A percentile compares a stretch with the other conserved stretches of the same genome.
Conservation (phyloP, 2,329 filamentous ascomycete genomes). For the Knufia petricola region DNA sequence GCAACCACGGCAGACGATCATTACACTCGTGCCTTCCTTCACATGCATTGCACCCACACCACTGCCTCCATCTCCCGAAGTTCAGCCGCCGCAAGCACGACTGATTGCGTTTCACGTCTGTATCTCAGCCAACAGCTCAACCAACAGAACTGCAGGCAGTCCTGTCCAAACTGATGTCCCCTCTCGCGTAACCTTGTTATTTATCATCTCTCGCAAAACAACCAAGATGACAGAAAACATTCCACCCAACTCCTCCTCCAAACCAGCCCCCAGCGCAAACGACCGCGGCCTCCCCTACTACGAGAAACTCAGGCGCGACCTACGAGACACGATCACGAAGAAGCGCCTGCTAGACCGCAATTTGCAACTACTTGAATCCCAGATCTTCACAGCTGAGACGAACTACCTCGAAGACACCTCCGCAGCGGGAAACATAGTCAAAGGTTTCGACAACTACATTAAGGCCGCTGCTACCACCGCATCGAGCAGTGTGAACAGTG, state of each 20-base stretch:
- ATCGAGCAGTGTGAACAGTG: slow-evolving; percentile 42
- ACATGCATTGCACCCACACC: slow-evolving; percentile 2
- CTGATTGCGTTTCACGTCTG: neutral
- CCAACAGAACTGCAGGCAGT: slow-evolving; percentile 4
- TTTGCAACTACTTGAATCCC: slow-evolving; percentile 59
- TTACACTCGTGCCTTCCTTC: neutral
- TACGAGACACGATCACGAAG: slow-evolving; percentile 57
- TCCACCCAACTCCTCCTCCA: slow-evolving; percentile 25
- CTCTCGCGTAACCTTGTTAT: neutral
- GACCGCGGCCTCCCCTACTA: slow-evolving; percentile 54
- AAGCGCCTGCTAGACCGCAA: slow-evolving; percentile 54
- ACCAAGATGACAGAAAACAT: slow-evolving; percentile 34
- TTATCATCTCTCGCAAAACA: neutral
- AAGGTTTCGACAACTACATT: slow-evolving; percentile 96
- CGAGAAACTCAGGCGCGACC: slow-evolving; percentile 58
- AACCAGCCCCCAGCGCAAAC: slow-evolving; percentile 14
- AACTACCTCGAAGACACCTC: slow-evolving; percentile 85
- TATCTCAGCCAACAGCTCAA: neutral
- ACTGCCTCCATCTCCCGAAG: neutral
- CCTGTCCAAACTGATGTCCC: neutral
- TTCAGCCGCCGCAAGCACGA: neutral
- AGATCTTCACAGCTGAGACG: slow-evolving; percentile 73
- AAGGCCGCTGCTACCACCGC: slow-evolving; percentile 58
- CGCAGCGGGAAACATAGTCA: slow-evolving; percentile 84
- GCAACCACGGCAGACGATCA: neutral